A percentile compares a stretch with the other conserved stretches of the same genome.
phyloP scores from a whole-genome alignment of 2,329 filamentous ascomycete species.

The Penicillium sp. region DNA sequence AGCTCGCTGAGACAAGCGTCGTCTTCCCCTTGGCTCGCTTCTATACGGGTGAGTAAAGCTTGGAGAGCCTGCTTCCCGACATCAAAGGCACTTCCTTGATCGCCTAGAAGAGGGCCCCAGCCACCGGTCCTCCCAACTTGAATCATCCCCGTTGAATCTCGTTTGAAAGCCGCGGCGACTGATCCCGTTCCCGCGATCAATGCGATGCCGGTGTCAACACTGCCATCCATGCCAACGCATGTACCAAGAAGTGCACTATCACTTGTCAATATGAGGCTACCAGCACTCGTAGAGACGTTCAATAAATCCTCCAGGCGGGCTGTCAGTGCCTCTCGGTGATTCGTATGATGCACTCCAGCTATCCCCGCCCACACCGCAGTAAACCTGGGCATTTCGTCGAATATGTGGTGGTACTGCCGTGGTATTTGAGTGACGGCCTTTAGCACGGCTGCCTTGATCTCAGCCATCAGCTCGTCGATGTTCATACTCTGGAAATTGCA shows the following conservation, averaged over 20 bases:
- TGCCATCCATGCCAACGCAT: background rate
- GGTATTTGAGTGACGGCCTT: background rate
- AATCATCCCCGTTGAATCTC: background rate
- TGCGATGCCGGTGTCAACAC: background rate
- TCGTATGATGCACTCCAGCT: background rate
- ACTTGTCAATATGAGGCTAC: background rate
- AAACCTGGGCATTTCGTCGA: background rate
- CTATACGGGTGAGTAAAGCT: background rate
- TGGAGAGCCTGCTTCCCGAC: slow-evolving; percentile 3
- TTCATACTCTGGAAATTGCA: background rate
- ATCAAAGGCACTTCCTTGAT: slow-evolving; percentile 4
- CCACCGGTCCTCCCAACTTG: background rate
- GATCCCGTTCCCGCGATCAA: slow-evolving; percentile 2
- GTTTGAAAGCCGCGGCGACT: background rate
- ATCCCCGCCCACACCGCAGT: background rate
- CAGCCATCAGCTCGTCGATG: background rate
- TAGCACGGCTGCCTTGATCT: background rate
- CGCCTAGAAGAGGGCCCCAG: slow-evolving; percentile 1
- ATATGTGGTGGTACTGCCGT: background rate
- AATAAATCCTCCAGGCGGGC: background rate
- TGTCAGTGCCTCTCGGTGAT: background rate
- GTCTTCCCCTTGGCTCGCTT: background rate
- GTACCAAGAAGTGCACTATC: background rate
- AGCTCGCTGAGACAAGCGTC: background rate
- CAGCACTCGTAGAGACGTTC: background rate